Conservation (phyloP, 768 basidiomycete genomes). For the Guyanaporus albipodus region DNA sequence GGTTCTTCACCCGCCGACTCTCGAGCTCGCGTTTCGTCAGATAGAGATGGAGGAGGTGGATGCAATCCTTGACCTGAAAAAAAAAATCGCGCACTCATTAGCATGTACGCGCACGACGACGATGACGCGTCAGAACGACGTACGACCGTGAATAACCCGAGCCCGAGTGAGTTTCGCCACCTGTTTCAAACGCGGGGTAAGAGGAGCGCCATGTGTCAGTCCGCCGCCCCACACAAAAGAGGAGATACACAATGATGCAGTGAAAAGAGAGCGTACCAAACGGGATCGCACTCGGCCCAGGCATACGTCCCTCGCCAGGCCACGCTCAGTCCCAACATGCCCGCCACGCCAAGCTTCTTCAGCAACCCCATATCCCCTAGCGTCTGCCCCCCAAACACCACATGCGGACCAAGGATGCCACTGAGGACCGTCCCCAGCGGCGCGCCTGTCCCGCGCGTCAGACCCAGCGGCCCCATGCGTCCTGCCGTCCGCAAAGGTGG, state of each 20-base stretch:
- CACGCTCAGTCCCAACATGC: conserved; percentile 41
- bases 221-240: background rate
- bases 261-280: conserved; percentile 45
- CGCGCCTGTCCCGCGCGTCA: conserved; percentile 10
- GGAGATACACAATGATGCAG: background rate
- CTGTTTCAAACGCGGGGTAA: conserved; percentile 14
- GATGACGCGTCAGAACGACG: conserved; percentile 14
- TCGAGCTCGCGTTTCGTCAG: conserved; percentile 70
- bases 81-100: background rate
- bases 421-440: conserved; percentile 4
- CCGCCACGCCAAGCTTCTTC: conserved; percentile 25
- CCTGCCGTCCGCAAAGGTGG: conserved; percentile 11
- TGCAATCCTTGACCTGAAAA: conserved; percentile 58
- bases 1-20: conserved; percentile 61
- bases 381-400: conserved; percentile 17
- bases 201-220: background rate
- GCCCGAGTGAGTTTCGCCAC: conserved; percentile 68
- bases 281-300: conserved; percentile 69
- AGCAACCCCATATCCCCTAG: conserved; percentile 15
- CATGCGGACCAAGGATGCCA: conserved; percentile 7
- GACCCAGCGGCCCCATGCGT: conserved; percentile 15
- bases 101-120: no score
- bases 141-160: conserved; percentile 66
- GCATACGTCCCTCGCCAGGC: conserved; percentile 53
- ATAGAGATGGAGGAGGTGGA: conserved; percentile 65